Percentiles rank a stretch among this genome's conserved stretches.
phyloP scores from a whole-genome alignment of 495 filamentous ascomycete species.

The Lophium mytilinum region DNA sequence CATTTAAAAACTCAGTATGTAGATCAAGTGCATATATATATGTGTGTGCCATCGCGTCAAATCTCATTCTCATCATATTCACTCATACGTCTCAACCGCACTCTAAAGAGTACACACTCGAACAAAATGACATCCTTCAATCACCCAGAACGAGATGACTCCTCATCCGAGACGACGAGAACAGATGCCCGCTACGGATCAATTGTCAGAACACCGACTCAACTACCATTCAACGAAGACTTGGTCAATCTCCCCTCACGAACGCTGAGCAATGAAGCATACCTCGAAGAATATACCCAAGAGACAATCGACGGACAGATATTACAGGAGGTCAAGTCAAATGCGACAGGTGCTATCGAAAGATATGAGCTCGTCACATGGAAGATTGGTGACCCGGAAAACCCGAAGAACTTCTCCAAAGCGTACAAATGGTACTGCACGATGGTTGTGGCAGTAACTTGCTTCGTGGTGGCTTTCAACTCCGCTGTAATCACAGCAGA shows the following conservation, averaged over 20 bases:
- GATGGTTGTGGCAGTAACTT: constrained; percentile 56
- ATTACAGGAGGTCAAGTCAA: constrained; percentile 44
- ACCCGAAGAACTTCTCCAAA: constrained; percentile 63
- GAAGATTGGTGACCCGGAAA: constrained; percentile 53
- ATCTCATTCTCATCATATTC: no score
- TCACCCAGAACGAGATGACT: background rate
- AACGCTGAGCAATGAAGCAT: constrained; percentile 50
- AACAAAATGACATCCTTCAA: background rate
- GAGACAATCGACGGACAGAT: constrained; percentile 56
- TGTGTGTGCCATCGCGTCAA: background rate
- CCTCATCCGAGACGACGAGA: background rate
- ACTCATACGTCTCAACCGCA: no score
- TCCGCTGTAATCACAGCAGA: constrained; percentile 63
- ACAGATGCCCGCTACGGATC: background rate
- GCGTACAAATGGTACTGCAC: constrained; percentile 59
- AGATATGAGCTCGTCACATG: constrained; percentile 70
- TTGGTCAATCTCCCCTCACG: constrained; percentile 53
- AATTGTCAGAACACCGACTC: background rate
- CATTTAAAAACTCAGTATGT: no score
- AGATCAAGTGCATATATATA: background rate
- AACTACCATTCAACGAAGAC: constrained; percentile 12
- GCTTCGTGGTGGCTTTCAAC: constrained; percentile 57
- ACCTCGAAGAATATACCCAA: constrained; percentile 54
- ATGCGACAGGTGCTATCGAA: constrained; percentile 43
- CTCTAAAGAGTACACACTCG: background rate